Percentiles rank a stretch among this genome's conserved stretches.
phyloP scores from a whole-genome alignment of 441 rosid species.

The Isatis lusitanica region DNA sequence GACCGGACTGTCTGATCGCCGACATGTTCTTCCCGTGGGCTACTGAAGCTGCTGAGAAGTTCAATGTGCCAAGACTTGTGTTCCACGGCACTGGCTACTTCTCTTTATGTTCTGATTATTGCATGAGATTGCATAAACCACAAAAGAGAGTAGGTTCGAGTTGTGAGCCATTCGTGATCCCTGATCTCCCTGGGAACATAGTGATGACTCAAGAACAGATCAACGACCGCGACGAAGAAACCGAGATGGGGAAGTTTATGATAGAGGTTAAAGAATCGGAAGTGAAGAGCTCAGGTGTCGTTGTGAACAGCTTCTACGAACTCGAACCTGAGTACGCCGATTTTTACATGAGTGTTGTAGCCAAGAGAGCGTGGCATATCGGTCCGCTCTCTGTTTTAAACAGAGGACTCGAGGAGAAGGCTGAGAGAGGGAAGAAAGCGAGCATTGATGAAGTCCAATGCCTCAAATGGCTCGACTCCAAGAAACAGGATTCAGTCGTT shows the following conservation, averaged over 20 bases:
- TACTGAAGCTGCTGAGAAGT: constrained; percentile 37
- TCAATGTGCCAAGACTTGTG: constrained; percentile 45
- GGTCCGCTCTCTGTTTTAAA: constrained; percentile 49
- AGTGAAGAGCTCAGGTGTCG: constrained; percentile 40
- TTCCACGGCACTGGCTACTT: constrained; percentile 47
- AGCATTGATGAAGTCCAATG: constrained; percentile 39
- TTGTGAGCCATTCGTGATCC: constrained; percentile 40
- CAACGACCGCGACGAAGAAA: background rate
- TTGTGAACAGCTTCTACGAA: constrained; percentile 59
- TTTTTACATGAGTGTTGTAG: constrained; percentile 36
- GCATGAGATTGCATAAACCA: constrained; percentile 29
- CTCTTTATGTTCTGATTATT: constrained; percentile 12
- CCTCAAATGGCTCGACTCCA: constrained; percentile 56
- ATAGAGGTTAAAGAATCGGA: constrained; percentile 27
- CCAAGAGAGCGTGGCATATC: constrained; percentile 42
- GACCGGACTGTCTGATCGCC: constrained; percentile 45
- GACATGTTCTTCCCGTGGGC: constrained; percentile 54
- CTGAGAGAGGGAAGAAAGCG: constrained; percentile 46
- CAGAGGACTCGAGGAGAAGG: constrained; percentile 33
- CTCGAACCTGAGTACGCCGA: constrained; percentile 50
- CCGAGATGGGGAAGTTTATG: constrained; percentile 12
- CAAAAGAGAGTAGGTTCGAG: constrained; percentile 31
- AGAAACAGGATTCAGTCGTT: constrained; percentile 52
- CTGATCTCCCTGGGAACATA: constrained; percentile 44
- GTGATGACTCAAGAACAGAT: constrained; percentile 45